Conservation (phyloP, 1,284 basidiomycete genomes). For the Boletus smithii region DNA sequence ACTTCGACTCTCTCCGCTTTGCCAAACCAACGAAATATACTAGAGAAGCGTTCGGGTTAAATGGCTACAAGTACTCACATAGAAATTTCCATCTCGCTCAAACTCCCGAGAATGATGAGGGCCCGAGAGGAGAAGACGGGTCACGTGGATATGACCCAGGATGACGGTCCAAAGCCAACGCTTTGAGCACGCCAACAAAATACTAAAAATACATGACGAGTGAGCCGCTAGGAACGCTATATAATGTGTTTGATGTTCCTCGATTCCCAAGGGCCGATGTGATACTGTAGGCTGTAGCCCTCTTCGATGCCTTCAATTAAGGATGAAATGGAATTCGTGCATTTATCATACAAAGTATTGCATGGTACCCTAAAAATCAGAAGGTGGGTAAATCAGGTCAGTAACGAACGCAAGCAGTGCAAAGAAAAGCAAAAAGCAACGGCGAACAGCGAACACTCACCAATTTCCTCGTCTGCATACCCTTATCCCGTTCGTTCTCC, state of each 20-base stretch:
- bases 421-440: neutral
- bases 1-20: too few species aligned
- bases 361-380: constrained; percentile 26
- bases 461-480: constrained; percentile 59
- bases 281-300: neutral
- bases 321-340: constrained; percentile 6
- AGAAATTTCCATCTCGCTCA: neutral
- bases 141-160: too few species aligned
- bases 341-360: constrained; percentile 33
- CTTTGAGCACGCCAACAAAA: too few species aligned
- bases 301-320: neutral
- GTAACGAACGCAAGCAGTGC: neutral
- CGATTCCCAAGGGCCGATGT: too few species aligned
- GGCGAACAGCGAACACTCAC: constrained; percentile 44
- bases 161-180: too few species aligned
- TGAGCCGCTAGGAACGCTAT: too few species aligned
- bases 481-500: constrained; percentile 82
- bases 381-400: constrained; percentile 1
- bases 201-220: too few species aligned
- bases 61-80: neutral
- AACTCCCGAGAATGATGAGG: too few species aligned
- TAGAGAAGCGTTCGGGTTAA: too few species aligned
- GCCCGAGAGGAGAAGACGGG: too few species aligned
- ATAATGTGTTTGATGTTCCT: too few species aligned
- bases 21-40: too few species aligned